These are phyloP conservation scores for Pestalotiopsis sp. DNA, from an alignment of 2,329 filamentous ascomycete genomes.

Conservation along the genomic window DNA sequence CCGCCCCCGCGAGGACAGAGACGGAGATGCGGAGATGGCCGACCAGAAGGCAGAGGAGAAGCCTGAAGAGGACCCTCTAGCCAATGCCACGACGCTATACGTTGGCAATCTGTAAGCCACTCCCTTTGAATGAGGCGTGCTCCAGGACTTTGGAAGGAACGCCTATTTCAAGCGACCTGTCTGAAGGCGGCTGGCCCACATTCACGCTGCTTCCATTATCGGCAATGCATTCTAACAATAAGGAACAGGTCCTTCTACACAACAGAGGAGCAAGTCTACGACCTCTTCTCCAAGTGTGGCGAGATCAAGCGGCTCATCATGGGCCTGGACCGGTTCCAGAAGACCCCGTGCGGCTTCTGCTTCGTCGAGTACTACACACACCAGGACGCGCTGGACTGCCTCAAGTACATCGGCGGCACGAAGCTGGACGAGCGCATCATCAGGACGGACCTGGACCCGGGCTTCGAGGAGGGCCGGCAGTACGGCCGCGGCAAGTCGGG, in stretches of 20 bases:
- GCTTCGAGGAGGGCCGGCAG: slow-evolving; percentile 93
- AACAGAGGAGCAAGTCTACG: slow-evolving; percentile 98
- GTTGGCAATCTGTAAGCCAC: slow-evolving; percentile 85
- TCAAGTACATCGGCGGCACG: slow-evolving; percentile 98
- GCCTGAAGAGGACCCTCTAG: slow-evolving; percentile 73
- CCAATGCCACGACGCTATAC: slow-evolving; percentile 90
- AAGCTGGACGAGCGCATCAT: slow-evolving; percentile 98
- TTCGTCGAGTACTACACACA: slow-evolving; percentile 99
- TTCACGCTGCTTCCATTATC: background rate
- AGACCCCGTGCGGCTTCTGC: slow-evolving; percentile 98
- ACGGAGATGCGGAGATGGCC: slow-evolving; percentile 54
- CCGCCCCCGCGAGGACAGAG: slow-evolving; percentile 50
- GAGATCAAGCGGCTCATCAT: slow-evolving; percentile 98
- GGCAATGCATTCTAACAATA: slow-evolving; percentile 12
- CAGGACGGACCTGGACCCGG: slow-evolving; percentile 91
- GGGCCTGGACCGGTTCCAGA: slow-evolving; percentile 95
- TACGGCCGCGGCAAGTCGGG: slow-evolving; percentile 95
- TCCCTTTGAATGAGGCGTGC: background rate
- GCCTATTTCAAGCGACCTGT: background rate
- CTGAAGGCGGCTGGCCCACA: background rate
- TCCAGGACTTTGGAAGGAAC: background rate
- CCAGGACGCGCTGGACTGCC: slow-evolving; percentile 93
- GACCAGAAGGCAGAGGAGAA: slow-evolving; percentile 51
- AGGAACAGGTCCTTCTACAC: slow-evolving; percentile 84
- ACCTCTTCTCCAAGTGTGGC: slow-evolving; percentile 93